A percentile compares a stretch with the other conserved stretches of the same genome.
Evolutionary conservation across 2,329 filamentous ascomycete species (phyloP).

Genomic region (Venturia asperata): DNA sequence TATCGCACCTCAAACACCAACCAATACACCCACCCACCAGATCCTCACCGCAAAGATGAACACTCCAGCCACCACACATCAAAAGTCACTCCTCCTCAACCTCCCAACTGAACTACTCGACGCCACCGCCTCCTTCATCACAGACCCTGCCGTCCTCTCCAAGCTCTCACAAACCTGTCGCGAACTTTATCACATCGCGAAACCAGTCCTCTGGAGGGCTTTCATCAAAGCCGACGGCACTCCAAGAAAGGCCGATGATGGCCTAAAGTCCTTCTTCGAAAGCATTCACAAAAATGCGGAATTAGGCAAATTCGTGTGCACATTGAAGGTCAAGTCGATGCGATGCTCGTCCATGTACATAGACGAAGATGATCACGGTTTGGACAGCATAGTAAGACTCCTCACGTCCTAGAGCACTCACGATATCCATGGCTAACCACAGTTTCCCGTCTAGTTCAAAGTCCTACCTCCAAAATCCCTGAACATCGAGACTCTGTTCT

Average conservation of each 20-base stretch:
- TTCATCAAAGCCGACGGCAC: background rate
- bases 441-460: background rate
- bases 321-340: background rate
- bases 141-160: background rate
- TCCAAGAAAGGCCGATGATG: background rate
- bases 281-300: background rate
- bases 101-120: background rate
- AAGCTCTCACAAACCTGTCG: background rate
- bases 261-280: background rate
- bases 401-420: background rate
- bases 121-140: background rate
- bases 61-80: background rate
- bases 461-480: background rate
- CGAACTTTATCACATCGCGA: background rate
- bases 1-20: no score
- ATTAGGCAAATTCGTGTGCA: background rate
- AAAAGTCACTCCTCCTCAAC: background rate
- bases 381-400: background rate
- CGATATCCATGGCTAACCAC: background rate
- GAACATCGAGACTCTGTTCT: background rate
- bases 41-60: background rate
- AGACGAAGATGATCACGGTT: background rate
- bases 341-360: background rate
- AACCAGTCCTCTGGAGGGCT: background rate
- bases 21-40: background rate